Evolutionary conservation across 495 filamentous ascomycete species (phyloP).

Genomic region (Neurospora sp.): DNA sequence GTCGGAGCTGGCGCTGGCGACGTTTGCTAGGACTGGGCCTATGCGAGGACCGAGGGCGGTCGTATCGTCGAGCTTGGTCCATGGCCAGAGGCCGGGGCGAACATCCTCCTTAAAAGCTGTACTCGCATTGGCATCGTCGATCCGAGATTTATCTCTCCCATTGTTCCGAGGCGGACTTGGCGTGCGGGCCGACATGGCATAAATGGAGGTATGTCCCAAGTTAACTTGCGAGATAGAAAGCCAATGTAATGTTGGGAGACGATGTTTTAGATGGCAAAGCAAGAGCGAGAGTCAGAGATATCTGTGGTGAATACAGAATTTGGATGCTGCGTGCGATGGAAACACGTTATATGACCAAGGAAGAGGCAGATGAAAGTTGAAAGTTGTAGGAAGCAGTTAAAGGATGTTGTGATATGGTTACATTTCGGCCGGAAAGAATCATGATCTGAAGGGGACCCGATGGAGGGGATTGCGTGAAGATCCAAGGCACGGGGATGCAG

Average conservation of each 20-base stretch:
- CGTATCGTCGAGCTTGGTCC: background rate
- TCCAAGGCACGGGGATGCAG: background rate
- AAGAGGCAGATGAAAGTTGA: background rate
- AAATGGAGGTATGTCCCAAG: background rate
- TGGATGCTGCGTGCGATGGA: background rate
- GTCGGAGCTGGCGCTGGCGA: slow-evolving; percentile 25
- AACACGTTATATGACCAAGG: background rate
- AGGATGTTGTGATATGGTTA: background rate
- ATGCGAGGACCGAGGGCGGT: slow-evolving; percentile 31
- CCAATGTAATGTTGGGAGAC: background rate
- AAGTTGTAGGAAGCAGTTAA: background rate
- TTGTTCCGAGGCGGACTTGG: background rate
- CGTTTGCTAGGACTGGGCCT: slow-evolving; percentile 28
- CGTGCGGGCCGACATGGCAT: background rate
- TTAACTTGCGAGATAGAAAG: background rate
- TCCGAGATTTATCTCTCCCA: background rate
- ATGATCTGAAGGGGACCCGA: background rate
- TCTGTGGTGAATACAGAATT: background rate
- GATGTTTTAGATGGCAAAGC: background rate
- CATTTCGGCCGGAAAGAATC: background rate
- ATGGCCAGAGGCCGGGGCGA: background rate
- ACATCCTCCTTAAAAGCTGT: background rate
- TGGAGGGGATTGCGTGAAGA: background rate
- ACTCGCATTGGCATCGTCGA: background rate
- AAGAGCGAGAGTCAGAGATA: background rate